Base-by-base conservation (phyloP, 2,329 filamentous ascomycete genomes). In the Didymosphaeria variabile region DNA sequence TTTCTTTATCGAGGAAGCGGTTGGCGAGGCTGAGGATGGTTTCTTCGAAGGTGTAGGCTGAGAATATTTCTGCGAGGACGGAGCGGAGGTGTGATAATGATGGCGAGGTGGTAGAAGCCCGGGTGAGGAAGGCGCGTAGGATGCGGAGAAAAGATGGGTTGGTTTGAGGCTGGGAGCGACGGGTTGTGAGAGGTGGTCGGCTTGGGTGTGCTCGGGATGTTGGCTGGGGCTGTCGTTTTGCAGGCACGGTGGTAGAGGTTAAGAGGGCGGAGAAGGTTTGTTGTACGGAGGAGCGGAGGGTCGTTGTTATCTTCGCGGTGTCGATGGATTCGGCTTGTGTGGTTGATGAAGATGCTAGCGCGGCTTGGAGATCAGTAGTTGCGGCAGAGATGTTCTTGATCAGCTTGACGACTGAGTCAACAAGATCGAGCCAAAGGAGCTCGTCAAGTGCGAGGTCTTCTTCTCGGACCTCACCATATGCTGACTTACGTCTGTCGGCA, bases 21-120 rank as follows among this genome's bases (percentile, higher is more conserved):
- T 94, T 97, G 0, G 95, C 93, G 3, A 99, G 86, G 1, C 87
- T 85, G 21, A 99, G 85, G 17, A 99, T 91, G 0, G 91, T 94
- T 76, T 94, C 92, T 77, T 99, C 95, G 75, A 98, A 97, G 0
- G 93, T 90, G 75, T 99, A 99, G 0, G 95, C 94, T 0, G 94
- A 89, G 79, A 99, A 98, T 58, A 99, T 94, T 13, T 94, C 95
- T 0, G 88, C 84, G 1, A 99, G 86, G 0, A 98, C 94, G 7
- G 87, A 87, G 47, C 95, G 90, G 3, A 99, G 85, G 74, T 98
- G 93, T 1, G 92, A 90, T 1, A 99, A 84, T 13, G 91, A 96
- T 0, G 95, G 94, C 0, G 93, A 96, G 19, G 90, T 89, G 26
- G 87, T 86, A 0, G 93, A 91, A 0, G 94, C 94, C 49, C 92